Evolutionary conservation across 495 filamentous ascomycete genomes (phyloP).

Genomic region (Extremus antarcticus): DNA sequence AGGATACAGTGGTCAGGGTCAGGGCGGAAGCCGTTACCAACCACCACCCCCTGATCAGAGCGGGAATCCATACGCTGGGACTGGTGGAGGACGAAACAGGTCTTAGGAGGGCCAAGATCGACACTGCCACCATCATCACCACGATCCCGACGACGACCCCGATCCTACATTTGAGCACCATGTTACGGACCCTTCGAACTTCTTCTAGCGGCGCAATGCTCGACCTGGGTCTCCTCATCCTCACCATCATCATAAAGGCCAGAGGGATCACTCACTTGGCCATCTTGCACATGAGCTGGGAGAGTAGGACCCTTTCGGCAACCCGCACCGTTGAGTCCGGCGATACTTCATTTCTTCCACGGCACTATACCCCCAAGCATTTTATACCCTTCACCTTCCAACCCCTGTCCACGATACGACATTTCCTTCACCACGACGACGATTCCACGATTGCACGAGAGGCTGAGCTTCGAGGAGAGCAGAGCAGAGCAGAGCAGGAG

Average conservation of each 20-base stretch:
- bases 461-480: not conserved
- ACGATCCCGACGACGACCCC: not conserved
- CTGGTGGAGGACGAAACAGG: not conserved
- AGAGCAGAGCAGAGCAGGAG: not conserved
- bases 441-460: not conserved
- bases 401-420: not conserved
- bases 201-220: not conserved
- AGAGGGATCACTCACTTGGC: not conserved
- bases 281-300: not conserved
- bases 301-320: conserved; percentile 15
- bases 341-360: not conserved
- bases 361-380: not conserved
- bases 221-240: not conserved
- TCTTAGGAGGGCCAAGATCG: not conserved
- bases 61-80: conserved; percentile 16
- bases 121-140: not conserved
- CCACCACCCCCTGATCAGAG: conserved; percentile 13
- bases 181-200: not conserved
- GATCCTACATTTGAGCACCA: not conserved
- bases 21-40: conserved; percentile 1
- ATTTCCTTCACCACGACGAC: not conserved
- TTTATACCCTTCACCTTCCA: not conserved
- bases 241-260: not conserved
- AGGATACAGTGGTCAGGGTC: not conserved
- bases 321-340: conserved; percentile 2